Percentiles rank a stretch among this genome's conserved stretches.
These are phyloP conservation scores for Lachancea waltii DNA, from an alignment of 805 yeast genomes.

Conservation along the genomic window DNA sequence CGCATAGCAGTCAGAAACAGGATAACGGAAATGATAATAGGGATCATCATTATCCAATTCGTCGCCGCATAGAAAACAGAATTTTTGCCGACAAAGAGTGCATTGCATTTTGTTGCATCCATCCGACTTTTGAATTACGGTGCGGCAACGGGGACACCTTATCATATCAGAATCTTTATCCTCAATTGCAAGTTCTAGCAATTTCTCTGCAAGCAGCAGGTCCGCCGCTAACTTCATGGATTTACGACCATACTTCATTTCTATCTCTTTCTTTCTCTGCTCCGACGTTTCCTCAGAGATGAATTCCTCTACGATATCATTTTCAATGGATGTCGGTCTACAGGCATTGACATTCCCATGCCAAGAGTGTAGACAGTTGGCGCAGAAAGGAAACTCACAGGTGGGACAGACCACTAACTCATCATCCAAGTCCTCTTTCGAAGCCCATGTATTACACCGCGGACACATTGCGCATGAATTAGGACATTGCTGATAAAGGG, in stretches of 20 bases:
- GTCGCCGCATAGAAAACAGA: conserved; percentile 52
- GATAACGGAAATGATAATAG: conserved; percentile 46
- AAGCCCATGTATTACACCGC: conserved; percentile 42
- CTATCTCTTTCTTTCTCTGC: conserved; percentile 32
- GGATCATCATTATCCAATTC: conserved; percentile 37
- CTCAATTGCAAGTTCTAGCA: conserved; percentile 39
- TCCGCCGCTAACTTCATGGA: conserved; percentile 38
- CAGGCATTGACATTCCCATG: conserved; percentile 50
- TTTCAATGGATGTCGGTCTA: conserved; percentile 15
- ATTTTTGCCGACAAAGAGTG: conserved; percentile 39
- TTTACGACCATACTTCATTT: conserved; percentile 41
- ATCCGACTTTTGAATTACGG: conserved; percentile 47
- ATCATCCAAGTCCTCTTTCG: conserved; percentile 42
- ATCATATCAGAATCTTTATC: conserved; percentile 39
- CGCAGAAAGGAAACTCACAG: conserved; percentile 51
- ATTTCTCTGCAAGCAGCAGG: conserved; percentile 41
- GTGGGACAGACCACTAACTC: conserved; percentile 42
- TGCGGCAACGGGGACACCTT: conserved; percentile 47
- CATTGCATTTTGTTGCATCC: conserved; percentile 66
- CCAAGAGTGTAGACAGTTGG: conserved; percentile 52
- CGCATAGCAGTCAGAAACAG: conserved; percentile 40
- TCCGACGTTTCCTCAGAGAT: conserved; percentile 31
- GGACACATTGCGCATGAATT: conserved; percentile 47
- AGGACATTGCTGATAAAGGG: conserved; percentile 41
- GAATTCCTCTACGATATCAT: conserved; percentile 33